These are phyloP conservation scores for Saksenaea vasiformis DNA, from an alignment of 371 early-diverging fungal genomes.

Conservation along the genomic window DNA sequence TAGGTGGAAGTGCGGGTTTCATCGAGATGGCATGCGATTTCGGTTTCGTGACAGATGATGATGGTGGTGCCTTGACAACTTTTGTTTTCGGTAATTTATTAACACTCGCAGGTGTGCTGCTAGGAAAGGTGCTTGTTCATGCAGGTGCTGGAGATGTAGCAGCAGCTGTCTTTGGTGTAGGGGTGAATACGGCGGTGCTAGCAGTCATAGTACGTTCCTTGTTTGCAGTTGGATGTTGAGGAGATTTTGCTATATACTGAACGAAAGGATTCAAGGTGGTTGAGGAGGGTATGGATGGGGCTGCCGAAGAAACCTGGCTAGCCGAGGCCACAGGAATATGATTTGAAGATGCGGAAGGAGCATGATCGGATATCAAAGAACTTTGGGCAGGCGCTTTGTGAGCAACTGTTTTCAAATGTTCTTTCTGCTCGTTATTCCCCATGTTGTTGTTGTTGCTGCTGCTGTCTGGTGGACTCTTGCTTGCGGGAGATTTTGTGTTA, in stretches of 20 bases:
- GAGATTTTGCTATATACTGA: neutral
- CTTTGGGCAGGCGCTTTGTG: neutral
- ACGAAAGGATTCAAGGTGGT: neutral
- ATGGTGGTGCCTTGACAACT: neutral
- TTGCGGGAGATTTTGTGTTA: neutral
- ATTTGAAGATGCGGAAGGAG: neutral
- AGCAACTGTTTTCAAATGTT: neutral
- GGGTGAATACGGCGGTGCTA: neutral
- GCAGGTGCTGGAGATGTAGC: neutral
- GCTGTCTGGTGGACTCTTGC: neutral
- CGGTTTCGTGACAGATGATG: neutral
- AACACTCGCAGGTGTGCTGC: neutral
- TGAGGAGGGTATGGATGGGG: neutral
- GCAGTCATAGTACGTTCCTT: neutral
- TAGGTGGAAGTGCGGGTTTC: neutral
- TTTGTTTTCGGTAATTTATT: neutral
- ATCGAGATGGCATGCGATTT: neutral
- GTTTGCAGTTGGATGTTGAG: neutral
- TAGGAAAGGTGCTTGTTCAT: neutral
- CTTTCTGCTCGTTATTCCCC: neutral
- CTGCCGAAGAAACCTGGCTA: neutral
- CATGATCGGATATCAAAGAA: neutral
- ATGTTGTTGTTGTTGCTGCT: too few relatives aligned
- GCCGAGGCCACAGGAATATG: neutral
- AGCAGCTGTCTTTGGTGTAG: neutral